These are phyloP conservation scores for Naganishia vishniacii DNA, from an alignment of 768 basidiomycete genomes.

Conservation along the genomic window DNA sequence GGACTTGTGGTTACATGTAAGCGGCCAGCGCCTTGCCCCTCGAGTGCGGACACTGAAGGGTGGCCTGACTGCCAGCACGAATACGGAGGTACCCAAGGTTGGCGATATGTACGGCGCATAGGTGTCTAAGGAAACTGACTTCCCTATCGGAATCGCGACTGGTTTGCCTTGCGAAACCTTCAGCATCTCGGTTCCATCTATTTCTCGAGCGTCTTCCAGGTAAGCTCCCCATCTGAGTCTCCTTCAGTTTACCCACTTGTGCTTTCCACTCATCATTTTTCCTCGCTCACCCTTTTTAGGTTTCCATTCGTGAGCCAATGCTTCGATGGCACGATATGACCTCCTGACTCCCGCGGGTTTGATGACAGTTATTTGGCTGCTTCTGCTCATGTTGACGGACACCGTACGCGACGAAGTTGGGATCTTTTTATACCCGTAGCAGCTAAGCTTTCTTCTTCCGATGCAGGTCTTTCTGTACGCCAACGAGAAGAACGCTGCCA, in stretches of 20 bases:
- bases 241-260: background rate
- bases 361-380: background rate
- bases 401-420: background rate
- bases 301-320: background rate
- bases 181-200: conserved; percentile 16
- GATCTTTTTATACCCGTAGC: too few species aligned
- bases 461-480: background rate
- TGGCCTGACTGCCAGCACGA: too few species aligned
- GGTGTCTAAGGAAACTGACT: conserved; percentile 5
- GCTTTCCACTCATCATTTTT: background rate
- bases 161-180: too few species aligned
- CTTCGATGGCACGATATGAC: background rate
- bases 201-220: conserved; percentile 10
- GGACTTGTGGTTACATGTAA: conserved; percentile 1
- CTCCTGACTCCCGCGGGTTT: too few species aligned
- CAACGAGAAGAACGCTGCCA: background rate
- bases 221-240: too few species aligned
- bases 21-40: too few species aligned
- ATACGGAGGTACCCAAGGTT: conserved; percentile 9
- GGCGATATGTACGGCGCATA: background rate
- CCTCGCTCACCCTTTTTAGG: background rate
- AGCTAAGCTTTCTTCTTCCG: background rate
- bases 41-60: too few species aligned
- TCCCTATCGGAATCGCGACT: too few species aligned
- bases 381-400: background rate